Percentiles rank a stretch among this genome's conserved stretches.
phyloP scores from a whole-genome alignment of 1,284 basidiomycete species.

The Xerocomus cyaneibrunnescens region DNA sequence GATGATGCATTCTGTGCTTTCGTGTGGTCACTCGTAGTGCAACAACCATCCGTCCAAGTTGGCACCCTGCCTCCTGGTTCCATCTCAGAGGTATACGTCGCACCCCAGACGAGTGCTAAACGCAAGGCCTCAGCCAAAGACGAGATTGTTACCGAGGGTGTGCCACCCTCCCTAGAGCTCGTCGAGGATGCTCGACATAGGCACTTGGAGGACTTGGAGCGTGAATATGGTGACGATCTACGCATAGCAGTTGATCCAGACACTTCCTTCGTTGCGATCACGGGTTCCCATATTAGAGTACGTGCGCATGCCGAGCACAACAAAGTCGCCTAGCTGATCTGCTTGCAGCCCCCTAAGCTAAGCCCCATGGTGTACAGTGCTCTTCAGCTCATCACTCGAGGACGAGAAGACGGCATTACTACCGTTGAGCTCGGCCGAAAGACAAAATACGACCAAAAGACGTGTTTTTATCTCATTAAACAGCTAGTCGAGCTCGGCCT shows the following conservation, averaged over 20 bases:
- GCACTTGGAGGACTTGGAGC: slow-evolving; percentile 53
- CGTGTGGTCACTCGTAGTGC: slow-evolving; percentile 75
- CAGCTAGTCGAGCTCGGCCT: slow-evolving; percentile 71
- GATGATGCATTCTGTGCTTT: slow-evolving; percentile 79
- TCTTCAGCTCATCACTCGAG: slow-evolving; percentile 82
- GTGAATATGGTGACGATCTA: slow-evolving; percentile 58
- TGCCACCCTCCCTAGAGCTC: slow-evolving; percentile 47
- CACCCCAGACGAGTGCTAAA: slow-evolving; percentile 64
- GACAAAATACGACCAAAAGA: slow-evolving; percentile 87
- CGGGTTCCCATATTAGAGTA: slow-evolving; percentile 79
- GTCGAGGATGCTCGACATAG: slow-evolving; percentile 53
- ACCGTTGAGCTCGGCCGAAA: slow-evolving; percentile 74
- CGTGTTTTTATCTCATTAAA: slow-evolving; percentile 81
- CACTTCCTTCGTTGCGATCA: slow-evolving; percentile 74
- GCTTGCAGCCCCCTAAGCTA: slow-evolving; percentile 65
- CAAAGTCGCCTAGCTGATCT: slow-evolving; percentile 9
- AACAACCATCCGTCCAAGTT: slow-evolving; percentile 68
- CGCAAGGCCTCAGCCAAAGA: slow-evolving; percentile 60
- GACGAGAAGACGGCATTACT: slow-evolving; percentile 73
- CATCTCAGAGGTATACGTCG: slow-evolving; percentile 68
- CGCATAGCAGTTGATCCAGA: slow-evolving; percentile 75
- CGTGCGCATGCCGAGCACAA: slow-evolving; percentile 24
- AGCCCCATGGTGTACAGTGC: slow-evolving; percentile 84
- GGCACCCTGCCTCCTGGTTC: slow-evolving; percentile 60
- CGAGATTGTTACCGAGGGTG: slow-evolving; percentile 44